Evolutionary conservation across 495 filamentous ascomycete species (phyloP).

Genomic region (Xylaria curta): DNA sequence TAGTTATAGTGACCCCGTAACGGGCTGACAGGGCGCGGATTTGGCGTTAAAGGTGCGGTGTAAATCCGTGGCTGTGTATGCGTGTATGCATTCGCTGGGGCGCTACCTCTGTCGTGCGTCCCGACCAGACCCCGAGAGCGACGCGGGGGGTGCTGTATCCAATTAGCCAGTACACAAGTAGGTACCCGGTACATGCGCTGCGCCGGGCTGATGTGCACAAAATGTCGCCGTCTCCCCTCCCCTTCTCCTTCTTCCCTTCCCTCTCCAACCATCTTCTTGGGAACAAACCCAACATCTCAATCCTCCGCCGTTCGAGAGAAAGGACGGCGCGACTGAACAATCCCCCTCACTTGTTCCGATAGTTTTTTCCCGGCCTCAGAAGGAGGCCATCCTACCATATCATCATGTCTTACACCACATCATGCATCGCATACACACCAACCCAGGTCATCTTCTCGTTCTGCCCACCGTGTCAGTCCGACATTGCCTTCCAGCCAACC

Average conservation of each 20-base stretch:
- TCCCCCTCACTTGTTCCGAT: constrained; percentile 27
- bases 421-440: constrained; percentile 23
- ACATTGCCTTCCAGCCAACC: constrained; percentile 30
- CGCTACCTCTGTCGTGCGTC: background rate
- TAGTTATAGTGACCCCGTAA: background rate
- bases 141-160: background rate
- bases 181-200: background rate
- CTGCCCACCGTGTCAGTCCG: constrained; percentile 37
- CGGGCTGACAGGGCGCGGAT: background rate
- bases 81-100: background rate
- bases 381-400: constrained; percentile 39
- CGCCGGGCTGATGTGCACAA: constrained; percentile 9
- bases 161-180: background rate
- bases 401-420: constrained; percentile 33
- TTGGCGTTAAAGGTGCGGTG: constrained; percentile 16
- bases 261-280: constrained; percentile 28
- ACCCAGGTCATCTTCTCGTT: constrained; percentile 30
- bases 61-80: constrained; percentile 10
- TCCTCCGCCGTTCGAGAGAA: constrained; percentile 35
- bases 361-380: constrained; percentile 39
- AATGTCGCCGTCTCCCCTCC: constrained; percentile 29
- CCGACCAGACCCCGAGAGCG: background rate
- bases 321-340: constrained; percentile 36
- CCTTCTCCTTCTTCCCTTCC: constrained; percentile 21
- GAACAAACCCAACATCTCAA: constrained; percentile 13